Evolutionary conservation across 352 stramenopile genomes (phyloP).

Genomic region (Elongisporangium undulatum): DNA sequence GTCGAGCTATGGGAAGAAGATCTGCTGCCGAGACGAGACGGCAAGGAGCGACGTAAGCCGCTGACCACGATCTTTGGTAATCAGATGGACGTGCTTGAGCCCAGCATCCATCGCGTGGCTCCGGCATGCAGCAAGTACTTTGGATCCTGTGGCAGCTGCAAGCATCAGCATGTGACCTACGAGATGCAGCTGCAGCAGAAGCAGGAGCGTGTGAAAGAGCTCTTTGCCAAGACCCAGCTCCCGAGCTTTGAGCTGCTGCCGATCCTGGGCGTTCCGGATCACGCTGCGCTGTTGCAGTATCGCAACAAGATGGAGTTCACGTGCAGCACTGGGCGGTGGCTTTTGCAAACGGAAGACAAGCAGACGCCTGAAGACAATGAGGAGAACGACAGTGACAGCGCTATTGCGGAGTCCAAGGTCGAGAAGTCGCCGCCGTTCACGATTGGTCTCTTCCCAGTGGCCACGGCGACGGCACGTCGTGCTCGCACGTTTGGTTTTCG

Average conservation of each 20-base stretch:
- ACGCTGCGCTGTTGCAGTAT: conserved; percentile 33
- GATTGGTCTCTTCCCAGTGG: conserved; percentile 63
- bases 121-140: conserved; percentile 58
- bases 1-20: conserved; percentile 55
- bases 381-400: background rate
- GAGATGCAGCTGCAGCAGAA: conserved; percentile 56
- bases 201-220: conserved; percentile 34
- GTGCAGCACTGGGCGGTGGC: conserved; percentile 67
- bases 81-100: conserved; percentile 12
- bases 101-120: conserved; percentile 29
- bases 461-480: conserved; percentile 38
- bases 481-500: conserved; percentile 34
- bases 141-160: conserved; percentile 61
- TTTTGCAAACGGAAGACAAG: conserved; percentile 23
- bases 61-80: conserved; percentile 38
- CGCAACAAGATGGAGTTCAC: conserved; percentile 87
- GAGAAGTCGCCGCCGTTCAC: conserved; percentile 29
- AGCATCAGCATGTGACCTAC: conserved; percentile 62
- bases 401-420: background rate
- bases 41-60: conserved; percentile 8
- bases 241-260: conserved; percentile 27
- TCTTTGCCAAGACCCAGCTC: conserved; percentile 20
- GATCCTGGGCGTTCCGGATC: conserved; percentile 29
- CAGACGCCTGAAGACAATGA: background rate
- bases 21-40: conserved; percentile 19